Base-by-base conservation (phyloP, 306 rosid species). In the Cyamopsis tetragonoloba region DNA sequence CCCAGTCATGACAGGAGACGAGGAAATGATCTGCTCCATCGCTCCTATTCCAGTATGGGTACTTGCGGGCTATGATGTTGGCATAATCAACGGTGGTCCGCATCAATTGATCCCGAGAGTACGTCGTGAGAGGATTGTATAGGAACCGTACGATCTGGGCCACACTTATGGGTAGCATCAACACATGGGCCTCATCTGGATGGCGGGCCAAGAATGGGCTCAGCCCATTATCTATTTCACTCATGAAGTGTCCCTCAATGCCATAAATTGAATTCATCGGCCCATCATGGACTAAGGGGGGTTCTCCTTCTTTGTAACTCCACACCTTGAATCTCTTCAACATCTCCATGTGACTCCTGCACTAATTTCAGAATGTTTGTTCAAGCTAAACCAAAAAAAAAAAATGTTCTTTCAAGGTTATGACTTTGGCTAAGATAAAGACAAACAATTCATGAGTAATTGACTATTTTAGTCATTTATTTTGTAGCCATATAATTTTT, bases 1-100 rank as follows among this genome's bases (percentile, higher is more conserved):
- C 97, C 96, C 96, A 91, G 34, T 91, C 96, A 32, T 91, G 96
- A 34, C 97, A 91, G 18, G 97, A 84, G 44, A 77, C 74, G 22
- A 88, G 15, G 41, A 91, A 88, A 77, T 86, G 96, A 17, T 91
- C 97, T 0, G 87, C 97, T 3, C 97, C 97, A 0, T 4, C 18
- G 72, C 73, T 86, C 13, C 83, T 70, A 44, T 91, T 91, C 96
- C 96, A 91, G 23, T 84, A 83, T 0, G 86, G 82, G 65, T 88
- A 75, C 57, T 7, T 77, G 2, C 27, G 51, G 2, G 92, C 76
- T 37, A 91, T 64, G 47, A 74, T 48, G 54, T 35, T 46, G 14
- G 86, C 56, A 27, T 91, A 92, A 12, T 87, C 96, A 12, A 57
- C 39, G 73, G 83, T 68, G 13, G 82, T 50, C 3, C 76, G 73